Conservation (phyloP, 1,284 basidiomycete genomes). For the Cutaneotrichosporon arboriforme region DNA sequence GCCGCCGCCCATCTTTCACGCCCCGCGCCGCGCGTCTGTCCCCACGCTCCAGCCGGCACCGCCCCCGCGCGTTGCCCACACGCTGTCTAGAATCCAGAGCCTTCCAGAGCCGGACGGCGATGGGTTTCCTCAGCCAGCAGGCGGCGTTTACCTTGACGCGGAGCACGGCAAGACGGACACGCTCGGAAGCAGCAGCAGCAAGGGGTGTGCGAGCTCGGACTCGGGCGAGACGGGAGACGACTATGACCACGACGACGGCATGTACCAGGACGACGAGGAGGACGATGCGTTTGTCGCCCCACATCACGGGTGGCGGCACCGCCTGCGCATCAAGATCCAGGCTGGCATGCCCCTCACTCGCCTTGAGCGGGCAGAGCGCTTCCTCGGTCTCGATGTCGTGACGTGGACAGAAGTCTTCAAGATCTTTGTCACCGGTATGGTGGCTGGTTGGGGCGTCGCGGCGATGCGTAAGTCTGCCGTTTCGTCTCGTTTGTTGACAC, state of each 20-base stretch:
- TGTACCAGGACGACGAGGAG: constrained; percentile 14
- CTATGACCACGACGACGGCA: neutral
- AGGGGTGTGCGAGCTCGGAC: neutral
- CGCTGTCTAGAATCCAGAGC: constrained; percentile 40
- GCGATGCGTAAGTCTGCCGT: constrained; percentile 47
- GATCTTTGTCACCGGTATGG: constrained; percentile 46
- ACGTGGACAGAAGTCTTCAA: constrained; percentile 45
- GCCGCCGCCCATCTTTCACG: neutral
- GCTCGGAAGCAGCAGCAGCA: neutral
- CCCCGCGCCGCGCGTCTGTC: constrained; percentile 16
- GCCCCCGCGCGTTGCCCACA: constrained; percentile 10
- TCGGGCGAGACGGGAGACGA: constrained; percentile 8
- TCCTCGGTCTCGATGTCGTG: constrained; percentile 45
- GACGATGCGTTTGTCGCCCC: neutral
- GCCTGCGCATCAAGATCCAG: constrained; percentile 15
- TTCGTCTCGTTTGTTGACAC: neutral
- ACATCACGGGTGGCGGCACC: constrained; percentile 11
- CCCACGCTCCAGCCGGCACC: constrained; percentile 16
- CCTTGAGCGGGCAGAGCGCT: constrained; percentile 23
- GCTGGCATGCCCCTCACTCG: constrained; percentile 9
- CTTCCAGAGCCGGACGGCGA: constrained; percentile 38
- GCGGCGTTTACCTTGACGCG: neutral
- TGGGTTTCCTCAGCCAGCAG: neutral
- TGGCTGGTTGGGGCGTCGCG: constrained; percentile 50
- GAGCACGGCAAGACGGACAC: neutral